Evolutionary conservation across 2,329 filamentous ascomycete species (phyloP).

Genomic region (Macrophomina tecta): DNA sequence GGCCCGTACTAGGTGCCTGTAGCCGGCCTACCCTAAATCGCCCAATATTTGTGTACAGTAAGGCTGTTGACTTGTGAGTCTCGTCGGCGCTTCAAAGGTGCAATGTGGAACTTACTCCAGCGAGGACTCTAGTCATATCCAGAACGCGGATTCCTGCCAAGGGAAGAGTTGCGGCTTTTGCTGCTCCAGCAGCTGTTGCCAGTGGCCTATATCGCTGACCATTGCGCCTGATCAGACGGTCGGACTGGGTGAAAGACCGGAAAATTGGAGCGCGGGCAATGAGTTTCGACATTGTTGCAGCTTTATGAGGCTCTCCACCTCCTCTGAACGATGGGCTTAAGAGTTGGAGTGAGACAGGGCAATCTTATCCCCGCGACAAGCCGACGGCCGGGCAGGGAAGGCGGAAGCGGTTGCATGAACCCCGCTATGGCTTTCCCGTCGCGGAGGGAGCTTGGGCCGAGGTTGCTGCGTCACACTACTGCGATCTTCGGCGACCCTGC

Average conservation of each 20-base stretch:
- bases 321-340: background rate
- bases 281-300: conserved; percentile 6
- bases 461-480: conserved; percentile 7
- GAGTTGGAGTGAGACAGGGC: background rate
- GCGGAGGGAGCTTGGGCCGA: conserved; percentile 13
- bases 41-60: conserved; percentile 97
- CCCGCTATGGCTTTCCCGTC: no score
- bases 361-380: conserved; percentile 7
- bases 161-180: conserved; percentile 61
- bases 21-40: conserved; percentile 79
- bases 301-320: background rate
- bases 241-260: background rate
- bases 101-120: conserved; percentile 69
- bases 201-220: background rate
- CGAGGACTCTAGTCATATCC: conserved; percentile 95
- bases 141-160: conserved; percentile 86
- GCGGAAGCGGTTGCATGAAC: no score
- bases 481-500: conserved; percentile 7
- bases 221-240: conserved; percentile 3
- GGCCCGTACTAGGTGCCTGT: conserved; percentile 39
- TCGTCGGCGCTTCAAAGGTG: background rate
- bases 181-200: conserved; percentile 22
- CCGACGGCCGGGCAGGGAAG: background rate
- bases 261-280: conserved; percentile 2
- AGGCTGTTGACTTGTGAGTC: conserved; percentile 63